Conservation (phyloP, 2,329 filamentous ascomycete species). For the Scytalidium sp. region DNA sequence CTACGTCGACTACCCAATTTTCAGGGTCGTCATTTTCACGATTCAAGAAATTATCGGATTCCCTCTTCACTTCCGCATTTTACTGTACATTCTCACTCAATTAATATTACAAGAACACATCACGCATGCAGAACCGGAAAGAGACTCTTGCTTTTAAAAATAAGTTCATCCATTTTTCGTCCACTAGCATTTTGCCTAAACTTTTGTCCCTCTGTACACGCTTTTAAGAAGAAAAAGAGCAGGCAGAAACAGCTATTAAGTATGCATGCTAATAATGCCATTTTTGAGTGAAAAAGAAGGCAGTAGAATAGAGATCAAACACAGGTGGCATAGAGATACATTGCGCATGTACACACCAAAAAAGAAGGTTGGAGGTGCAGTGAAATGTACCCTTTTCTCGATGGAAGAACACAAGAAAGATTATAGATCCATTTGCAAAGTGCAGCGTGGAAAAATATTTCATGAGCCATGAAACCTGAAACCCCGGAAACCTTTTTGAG, state of each 20-base stretch:
- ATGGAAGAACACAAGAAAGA: background rate
- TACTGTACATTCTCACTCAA: no score
- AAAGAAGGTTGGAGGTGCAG: background rate
- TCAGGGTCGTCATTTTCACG: no score
- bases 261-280: background rate
- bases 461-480: background rate
- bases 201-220: background rate
- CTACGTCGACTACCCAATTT: no score
- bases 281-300: background rate
- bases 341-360: background rate
- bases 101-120: background rate
- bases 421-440: background rate
- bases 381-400: background rate
- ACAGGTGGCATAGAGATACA: background rate
- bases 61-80: no score
- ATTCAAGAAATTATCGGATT: no score
- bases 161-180: background rate
- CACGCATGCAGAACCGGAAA: no score
- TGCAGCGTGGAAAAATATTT: background rate
- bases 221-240: background rate
- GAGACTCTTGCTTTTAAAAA: background rate
- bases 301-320: background rate
- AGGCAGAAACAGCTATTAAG: background rate
- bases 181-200: background rate
- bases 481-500: background rate